A percentile compares a stretch with the other conserved stretches of the same genome.
Evolutionary conservation across 2,329 filamentous ascomycete species (phyloP).

Genomic region (Colletotrichum camelliae): DNA sequence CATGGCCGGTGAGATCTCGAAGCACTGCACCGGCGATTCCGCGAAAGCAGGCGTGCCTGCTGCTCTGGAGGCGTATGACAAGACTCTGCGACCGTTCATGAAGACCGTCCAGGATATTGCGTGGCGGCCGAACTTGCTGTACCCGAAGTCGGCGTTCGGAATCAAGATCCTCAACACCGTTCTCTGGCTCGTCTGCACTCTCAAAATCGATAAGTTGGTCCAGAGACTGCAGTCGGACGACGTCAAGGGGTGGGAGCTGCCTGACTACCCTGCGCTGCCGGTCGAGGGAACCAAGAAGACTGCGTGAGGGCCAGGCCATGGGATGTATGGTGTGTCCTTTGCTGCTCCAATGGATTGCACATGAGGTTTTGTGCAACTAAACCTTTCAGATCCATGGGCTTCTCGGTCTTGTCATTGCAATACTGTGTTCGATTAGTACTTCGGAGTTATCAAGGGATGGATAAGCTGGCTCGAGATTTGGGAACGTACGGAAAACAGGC

Average conservation of each 20-base stretch:
- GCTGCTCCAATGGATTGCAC: not conserved
- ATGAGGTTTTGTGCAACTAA: not conserved
- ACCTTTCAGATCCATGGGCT: not conserved
- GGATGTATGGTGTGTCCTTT: not conserved
- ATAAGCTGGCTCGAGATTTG: not conserved
- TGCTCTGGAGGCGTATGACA: slow-evolving; percentile 49
- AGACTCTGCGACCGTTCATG: slow-evolving; percentile 49
- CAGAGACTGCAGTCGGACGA: slow-evolving; percentile 13
- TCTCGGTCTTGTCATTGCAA: not conserved
- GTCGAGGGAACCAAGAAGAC: not conserved
- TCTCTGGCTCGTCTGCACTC: not conserved
- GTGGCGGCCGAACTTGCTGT: not conserved
- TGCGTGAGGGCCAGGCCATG: not conserved
- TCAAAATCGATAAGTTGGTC: slow-evolving; percentile 10
- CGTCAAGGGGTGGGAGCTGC: slow-evolving; percentile 6
- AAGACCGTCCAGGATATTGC: slow-evolving; percentile 40
- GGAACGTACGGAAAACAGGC: not conserved
- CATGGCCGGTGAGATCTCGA: slow-evolving; percentile 57
- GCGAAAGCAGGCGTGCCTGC: slow-evolving; percentile 24
- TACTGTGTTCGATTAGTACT: not conserved
- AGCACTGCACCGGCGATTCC: slow-evolving; percentile 20
- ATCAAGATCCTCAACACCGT: slow-evolving; percentile 4
- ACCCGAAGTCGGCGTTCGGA: slow-evolving; percentile 15
- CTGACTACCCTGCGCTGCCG: not conserved
- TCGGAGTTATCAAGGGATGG: not conserved